Percentiles rank a stretch among this genome's conserved stretches.
phyloP scores from a whole-genome alignment of 805 yeast genomes.

The Wickerhamomyces sydowiorum region DNA sequence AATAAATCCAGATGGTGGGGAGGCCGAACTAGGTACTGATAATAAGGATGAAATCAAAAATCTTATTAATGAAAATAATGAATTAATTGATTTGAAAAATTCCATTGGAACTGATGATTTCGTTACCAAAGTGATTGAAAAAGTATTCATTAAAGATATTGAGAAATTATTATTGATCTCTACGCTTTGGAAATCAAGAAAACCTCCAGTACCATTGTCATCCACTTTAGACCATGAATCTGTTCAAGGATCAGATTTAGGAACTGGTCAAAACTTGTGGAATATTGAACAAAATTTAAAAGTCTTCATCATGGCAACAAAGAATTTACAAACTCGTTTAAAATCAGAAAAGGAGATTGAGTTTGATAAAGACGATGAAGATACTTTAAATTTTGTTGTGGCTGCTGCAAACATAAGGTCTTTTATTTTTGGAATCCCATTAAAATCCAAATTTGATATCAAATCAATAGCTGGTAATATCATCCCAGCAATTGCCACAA shows the following conservation, averaged over 20 bases:
- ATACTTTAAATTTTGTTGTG: slow-evolving; percentile 81
- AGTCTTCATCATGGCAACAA: slow-evolving; percentile 46
- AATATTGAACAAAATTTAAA: slow-evolving; percentile 53
- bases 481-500: slow-evolving; percentile 97
- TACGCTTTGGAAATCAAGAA: slow-evolving; percentile 71
- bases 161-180: slow-evolving; percentile 65
- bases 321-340: slow-evolving; percentile 45
- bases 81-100: slow-evolving; percentile 44
- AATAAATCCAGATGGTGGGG: slow-evolving; percentile 25
- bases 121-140: slow-evolving; percentile 42
- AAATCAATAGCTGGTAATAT: slow-evolving; percentile 97
- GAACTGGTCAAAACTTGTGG: slow-evolving; percentile 46
- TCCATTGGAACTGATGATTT: slow-evolving; percentile 29
- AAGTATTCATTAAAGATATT: slow-evolving; percentile 71
- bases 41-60: slow-evolving; percentile 61
- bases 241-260: slow-evolving; percentile 17
- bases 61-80: slow-evolving; percentile 62
- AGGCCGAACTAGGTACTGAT: slow-evolving; percentile 50
- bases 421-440: slow-evolving; percentile 58
- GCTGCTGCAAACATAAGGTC: slow-evolving; percentile 82
- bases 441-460: slow-evolving; percentile 75
- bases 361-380: slow-evolving; percentile 95
- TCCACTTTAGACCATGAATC: slow-evolving; percentile 14
- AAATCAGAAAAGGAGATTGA: slow-evolving; percentile 35
- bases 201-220: slow-evolving; percentile 62